These are phyloP conservation scores for Eustoma russellianum DNA, from an alignment of 257 asterid species.

Conservation along the genomic window DNA sequence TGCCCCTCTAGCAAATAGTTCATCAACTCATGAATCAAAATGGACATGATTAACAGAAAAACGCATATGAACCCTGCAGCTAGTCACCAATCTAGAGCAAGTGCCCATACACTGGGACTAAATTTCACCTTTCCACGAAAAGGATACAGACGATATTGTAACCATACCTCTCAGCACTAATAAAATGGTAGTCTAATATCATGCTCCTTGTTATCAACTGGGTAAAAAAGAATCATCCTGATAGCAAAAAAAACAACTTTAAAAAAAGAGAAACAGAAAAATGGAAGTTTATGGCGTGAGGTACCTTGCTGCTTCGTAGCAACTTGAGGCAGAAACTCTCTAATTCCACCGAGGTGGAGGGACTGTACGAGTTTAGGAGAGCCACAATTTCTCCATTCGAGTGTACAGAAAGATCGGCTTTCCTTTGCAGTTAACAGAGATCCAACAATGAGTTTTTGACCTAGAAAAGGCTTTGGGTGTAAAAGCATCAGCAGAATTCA, in stretches of 20 bases:
- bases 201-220: neutral
- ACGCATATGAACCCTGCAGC: neutral
- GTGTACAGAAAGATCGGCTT: slow-evolving; percentile 17
- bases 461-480: slow-evolving; percentile 17
- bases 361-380: slow-evolving; percentile 16
- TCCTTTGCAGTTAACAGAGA: slow-evolving; percentile 20
- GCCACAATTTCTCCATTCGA: slow-evolving; percentile 19
- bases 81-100: neutral
- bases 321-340: slow-evolving; percentile 19
- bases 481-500: slow-evolving; percentile 40
- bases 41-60: no score
- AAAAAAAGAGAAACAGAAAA: neutral
- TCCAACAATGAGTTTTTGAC: slow-evolving; percentile 24
- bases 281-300: neutral
- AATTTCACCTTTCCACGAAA: neutral
- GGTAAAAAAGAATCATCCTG: neutral
- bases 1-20: no score
- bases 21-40: no score
- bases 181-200: neutral
- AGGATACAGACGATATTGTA: neutral
- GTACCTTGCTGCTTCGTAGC: slow-evolving; percentile 27
- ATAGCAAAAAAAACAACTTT: neutral
- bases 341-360: slow-evolving; percentile 20
- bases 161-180: no score
- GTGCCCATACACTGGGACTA: neutral